These are phyloP conservation scores for Gnomoniopsis smithogilvyi DNA, from an alignment of 2,329 filamentous ascomycete species.

Conservation along the genomic window DNA sequence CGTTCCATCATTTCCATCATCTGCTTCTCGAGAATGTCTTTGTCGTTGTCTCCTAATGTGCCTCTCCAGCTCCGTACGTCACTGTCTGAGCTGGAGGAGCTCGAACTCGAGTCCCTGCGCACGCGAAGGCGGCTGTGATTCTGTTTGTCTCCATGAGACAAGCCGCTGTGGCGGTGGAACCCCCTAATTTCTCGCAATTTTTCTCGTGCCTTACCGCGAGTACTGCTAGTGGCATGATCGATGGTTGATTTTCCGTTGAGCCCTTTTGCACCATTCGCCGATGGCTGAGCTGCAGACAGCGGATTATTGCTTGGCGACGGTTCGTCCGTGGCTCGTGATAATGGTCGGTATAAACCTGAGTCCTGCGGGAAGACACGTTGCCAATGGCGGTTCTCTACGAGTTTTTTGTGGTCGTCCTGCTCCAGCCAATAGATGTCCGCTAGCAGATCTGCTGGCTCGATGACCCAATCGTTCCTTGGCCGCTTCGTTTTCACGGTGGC, in stretches of 20 bases:
- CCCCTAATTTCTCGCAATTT: conserved; percentile 56
- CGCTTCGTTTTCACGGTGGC: conserved; percentile 60
- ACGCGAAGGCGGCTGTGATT: conserved; percentile 52
- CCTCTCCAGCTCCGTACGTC: conserved; percentile 40
- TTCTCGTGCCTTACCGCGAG: conserved; percentile 57
- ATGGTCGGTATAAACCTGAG: conserved; percentile 24
- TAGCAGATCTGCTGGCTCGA: conserved; percentile 79
- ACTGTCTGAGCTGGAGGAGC: conserved; percentile 57
- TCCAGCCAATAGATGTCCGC: conserved; percentile 92
- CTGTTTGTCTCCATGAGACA: conserved; percentile 31
- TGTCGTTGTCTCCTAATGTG: conserved; percentile 47
- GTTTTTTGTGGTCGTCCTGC: conserved; percentile 71
- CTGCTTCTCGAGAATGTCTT: conserved; percentile 57
- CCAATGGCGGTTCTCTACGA: conserved; percentile 78
- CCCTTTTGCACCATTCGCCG: conserved; percentile 21
- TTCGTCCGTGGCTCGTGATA: conserved; percentile 22
- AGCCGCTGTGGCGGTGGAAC: conserved; percentile 51
- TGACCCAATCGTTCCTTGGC: conserved; percentile 79
- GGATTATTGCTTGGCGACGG: not conserved
- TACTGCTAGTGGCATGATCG: conserved; percentile 46
- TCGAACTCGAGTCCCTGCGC: conserved; percentile 54
- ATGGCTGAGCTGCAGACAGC: conserved; percentile 7
- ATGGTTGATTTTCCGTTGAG: conserved; percentile 26
- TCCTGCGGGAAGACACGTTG: conserved; percentile 63
- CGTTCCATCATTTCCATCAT: conserved; percentile 59